Base-by-base conservation (phyloP, 2,329 filamentous ascomycete species). In the Teratosphaeria pseudoeucalypti region DNA sequence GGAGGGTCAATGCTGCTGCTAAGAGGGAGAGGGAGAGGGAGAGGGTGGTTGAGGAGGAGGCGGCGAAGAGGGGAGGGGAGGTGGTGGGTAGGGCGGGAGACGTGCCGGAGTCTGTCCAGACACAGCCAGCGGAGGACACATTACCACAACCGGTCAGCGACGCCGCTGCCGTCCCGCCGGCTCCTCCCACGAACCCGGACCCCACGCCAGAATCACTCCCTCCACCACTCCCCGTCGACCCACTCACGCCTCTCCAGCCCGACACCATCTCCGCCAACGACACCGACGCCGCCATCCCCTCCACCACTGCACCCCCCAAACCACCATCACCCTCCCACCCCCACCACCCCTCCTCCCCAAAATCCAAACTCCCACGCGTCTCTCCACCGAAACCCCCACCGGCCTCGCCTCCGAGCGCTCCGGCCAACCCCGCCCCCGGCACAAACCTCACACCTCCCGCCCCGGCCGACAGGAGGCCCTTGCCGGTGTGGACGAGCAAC, bases 1-100 rank as follows among this genome's bases (percentile, higher is more conserved):
- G 69, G 29, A 64, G 65, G 23, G 59, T 68, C 32, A 72, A 73
- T 60, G 67, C 68, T 49, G 70, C 68, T n/a, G 69, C 69, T 2
- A 71, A 65, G 62, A 69, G 68, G 52, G 68, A 66, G 16, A 64
- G 66, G 2, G 68, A 66, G 16, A 64, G 66, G 2, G 68, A 66
- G 19, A 64, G 66, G 2, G 55, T 47, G 11, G 56, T 47, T 34
- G 56, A 19, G 16, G 23, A 34, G 16, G 43, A 27, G 16, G 52
- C 19, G 16, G 52, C 19, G 37, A 52, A 26, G 26, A 37, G 2
- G 27, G 43, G 52, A 16, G 53, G 23, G 43, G 52, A 34, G 2
- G 19, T 16, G 26, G 32, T 16, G 27, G 19, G 12, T 29, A 6
- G 7, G 9, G 52, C n/a, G 2, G 6, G 3, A 10, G 32, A 6